Percentiles rank a stretch among this genome's conserved stretches.
phyloP scores from a whole-genome alignment of 169 alveolate species.

The Cryptosporidium viatorum region DNA sequence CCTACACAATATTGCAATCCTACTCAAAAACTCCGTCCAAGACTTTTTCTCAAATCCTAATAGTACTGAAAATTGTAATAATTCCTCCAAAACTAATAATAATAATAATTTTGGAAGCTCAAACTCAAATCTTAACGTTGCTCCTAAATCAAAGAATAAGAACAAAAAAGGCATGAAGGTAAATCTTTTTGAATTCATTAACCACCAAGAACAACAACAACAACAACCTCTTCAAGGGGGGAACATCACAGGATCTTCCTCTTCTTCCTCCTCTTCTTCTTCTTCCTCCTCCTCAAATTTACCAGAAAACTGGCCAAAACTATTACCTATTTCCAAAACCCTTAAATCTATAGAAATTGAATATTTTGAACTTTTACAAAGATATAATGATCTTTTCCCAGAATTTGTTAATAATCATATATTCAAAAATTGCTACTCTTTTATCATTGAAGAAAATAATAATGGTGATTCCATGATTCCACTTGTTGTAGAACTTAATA shows the following conservation, averaged over 20 bases:
- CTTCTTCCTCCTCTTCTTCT: too few species aligned
- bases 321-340: slow-evolving; percentile 4
- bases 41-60: not conserved
- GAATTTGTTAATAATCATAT: not conserved
- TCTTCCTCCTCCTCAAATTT: not conserved
- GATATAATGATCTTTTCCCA: not conserved
- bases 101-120: not conserved
- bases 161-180: slow-evolving; percentile 26
- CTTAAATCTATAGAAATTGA: slow-evolving; percentile 50
- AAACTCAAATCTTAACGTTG: not conserved
- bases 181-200: slow-evolving; percentile 46
- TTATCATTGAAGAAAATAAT: not conserved
- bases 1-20: slow-evolving; percentile 34
- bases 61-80: not conserved
- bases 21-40: not conserved
- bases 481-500: slow-evolving; percentile 20
- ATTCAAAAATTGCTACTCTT: not conserved
- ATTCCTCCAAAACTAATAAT: not conserved
- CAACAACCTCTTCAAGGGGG: not conserved
- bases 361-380: slow-evolving; percentile 40
- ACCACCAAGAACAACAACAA: not conserved
- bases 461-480: not conserved
- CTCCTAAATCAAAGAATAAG: not conserved
- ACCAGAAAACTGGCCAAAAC: slow-evolving; percentile 6
- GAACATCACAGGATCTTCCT: not conserved